Evolutionary conservation across 768 basidiomycete genomes (phyloP).

Genomic region (Collybiopsis luxurians): DNA sequence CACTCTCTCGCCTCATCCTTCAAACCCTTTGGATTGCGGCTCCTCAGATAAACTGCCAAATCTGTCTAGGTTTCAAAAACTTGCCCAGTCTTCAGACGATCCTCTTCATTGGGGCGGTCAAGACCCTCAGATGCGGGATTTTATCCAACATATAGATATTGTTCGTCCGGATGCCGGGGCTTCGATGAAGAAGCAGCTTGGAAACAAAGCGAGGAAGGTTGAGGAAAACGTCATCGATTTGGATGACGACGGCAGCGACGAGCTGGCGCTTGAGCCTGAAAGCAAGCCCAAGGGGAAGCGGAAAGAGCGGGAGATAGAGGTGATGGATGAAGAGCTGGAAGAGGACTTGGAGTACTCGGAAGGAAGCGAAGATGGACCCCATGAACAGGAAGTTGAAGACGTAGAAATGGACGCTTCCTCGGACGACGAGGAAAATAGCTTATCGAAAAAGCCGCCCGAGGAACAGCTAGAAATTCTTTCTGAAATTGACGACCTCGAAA

Average conservation of each 20-base stretch:
- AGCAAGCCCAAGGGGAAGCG: slow-evolving; percentile 12
- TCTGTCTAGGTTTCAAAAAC: slow-evolving; percentile 16
- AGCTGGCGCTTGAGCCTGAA: slow-evolving; percentile 18
- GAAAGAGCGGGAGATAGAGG: too few species aligned
- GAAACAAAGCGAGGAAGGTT: slow-evolving; percentile 11
- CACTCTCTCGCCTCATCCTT: slow-evolving; percentile 66
- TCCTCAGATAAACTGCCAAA: slow-evolving; percentile 52
- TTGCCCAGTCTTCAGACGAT: slow-evolving; percentile 49
- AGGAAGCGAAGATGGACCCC: slow-evolving; percentile 24
- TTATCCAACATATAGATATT: slow-evolving; percentile 21
- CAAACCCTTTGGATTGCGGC: slow-evolving; percentile 68
- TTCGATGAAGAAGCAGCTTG: slow-evolving; percentile 19
- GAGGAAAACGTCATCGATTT: slow-evolving; percentile 41
- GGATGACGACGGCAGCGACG: slow-evolving; percentile 44
- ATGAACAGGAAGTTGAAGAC: slow-evolving; percentile 23
- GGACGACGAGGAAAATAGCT: slow-evolving; percentile 58
- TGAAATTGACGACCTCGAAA: slow-evolving; percentile 74
- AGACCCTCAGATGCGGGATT: slow-evolving; percentile 1
- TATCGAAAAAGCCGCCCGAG: slow-evolving; percentile 53
- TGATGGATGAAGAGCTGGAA: slow-evolving; percentile 11
- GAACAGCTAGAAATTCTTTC: slow-evolving; percentile 72
- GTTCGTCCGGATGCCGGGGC: slow-evolving; percentile 13
- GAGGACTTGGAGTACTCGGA: slow-evolving; percentile 19
- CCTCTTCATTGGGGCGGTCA: slow-evolving; percentile 18
- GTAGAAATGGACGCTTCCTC: slow-evolving; percentile 28